These are phyloP conservation scores for Podila verticillata DNA, from an alignment of 192 early-diverging fungal genomes.

Conservation along the genomic window DNA sequence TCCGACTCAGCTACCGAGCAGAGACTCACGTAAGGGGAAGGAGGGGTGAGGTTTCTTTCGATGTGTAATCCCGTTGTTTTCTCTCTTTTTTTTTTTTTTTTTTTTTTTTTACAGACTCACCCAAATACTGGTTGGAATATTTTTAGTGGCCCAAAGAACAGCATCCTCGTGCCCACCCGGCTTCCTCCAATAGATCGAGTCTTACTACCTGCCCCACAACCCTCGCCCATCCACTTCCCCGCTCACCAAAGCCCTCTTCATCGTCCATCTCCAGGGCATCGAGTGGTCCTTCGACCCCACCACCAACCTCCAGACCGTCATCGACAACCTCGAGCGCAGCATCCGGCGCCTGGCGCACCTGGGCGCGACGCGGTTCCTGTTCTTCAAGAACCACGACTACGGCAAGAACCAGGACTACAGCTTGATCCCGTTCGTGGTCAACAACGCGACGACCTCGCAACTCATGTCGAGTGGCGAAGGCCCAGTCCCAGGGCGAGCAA, in stretches of 20 bases:
- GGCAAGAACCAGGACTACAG: constrained; percentile 3
- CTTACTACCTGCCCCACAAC: not conserved
- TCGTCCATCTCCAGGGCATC: constrained; percentile 34
- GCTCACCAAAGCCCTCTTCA: constrained; percentile 9
- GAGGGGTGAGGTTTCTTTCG: no score
- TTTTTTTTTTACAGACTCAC: not conserved
- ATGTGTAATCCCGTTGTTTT: not conserved
- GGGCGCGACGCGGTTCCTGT: constrained; percentile 17
- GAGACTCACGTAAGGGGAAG: no score
- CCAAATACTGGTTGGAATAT: not conserved
- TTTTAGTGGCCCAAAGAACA: constrained; percentile 4
- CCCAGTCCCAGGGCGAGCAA: constrained; percentile 5
- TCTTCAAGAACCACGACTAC: constrained; percentile 22
- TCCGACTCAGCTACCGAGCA: no score
- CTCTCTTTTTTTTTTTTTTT: no score
- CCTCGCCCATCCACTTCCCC: not conserved
- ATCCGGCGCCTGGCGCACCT: constrained; percentile 5
- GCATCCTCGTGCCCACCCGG: constrained; percentile 32
- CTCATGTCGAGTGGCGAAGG: not conserved
- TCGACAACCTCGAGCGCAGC: constrained; percentile 9
- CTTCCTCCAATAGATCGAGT: constrained; percentile 31
- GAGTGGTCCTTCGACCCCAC: constrained; percentile 30
- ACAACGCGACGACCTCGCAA: constrained; percentile 10
- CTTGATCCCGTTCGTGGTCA: constrained; percentile 15
- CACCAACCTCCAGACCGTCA: not conserved